Evolutionary conservation across 2,329 filamentous ascomycete genomes (phyloP).

Genomic region (Helotiales sp.): DNA sequence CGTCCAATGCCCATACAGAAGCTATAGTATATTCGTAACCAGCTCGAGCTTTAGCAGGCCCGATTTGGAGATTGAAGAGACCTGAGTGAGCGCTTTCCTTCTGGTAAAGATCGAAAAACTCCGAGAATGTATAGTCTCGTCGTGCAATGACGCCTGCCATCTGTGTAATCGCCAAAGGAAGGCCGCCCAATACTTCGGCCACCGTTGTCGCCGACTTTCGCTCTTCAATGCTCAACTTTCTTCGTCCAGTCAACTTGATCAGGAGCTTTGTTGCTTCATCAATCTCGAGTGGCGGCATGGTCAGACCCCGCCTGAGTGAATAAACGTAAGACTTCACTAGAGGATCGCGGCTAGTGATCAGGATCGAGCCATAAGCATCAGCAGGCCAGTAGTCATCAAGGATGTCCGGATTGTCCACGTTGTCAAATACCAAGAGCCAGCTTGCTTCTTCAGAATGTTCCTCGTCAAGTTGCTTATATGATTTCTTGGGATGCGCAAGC

Average conservation of each 20-base stretch:
- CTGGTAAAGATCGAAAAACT: not conserved
- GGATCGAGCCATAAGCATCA: not conserved
- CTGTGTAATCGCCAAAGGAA: slow-evolving; percentile 7
- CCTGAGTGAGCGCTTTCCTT: not conserved
- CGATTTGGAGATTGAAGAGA: not conserved
- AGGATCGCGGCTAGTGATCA: not conserved
- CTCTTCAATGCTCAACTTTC: no score
- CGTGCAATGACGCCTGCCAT: not conserved
- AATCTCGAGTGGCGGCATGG: no score
- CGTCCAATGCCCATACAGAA: not conserved
- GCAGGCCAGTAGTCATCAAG: not conserved
- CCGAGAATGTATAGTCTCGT: not conserved
- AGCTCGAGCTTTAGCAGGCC: not conserved
- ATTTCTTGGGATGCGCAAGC: not conserved
- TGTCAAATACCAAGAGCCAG: not conserved
- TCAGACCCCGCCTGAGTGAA: no score
- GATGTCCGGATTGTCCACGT: not conserved
- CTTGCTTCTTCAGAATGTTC: not conserved
- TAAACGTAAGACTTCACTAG: not conserved
- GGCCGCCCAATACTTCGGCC: not conserved
- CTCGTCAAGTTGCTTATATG: not conserved
- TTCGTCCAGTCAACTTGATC: no score
- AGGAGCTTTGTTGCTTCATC: no score
- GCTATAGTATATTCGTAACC: not conserved
- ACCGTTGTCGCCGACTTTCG: not conserved